Evolutionary conservation across 2,329 filamentous ascomycete species (phyloP), one percentile per base, ranked within the genome.

Genomic region (Cercospora sp.): DNA sequence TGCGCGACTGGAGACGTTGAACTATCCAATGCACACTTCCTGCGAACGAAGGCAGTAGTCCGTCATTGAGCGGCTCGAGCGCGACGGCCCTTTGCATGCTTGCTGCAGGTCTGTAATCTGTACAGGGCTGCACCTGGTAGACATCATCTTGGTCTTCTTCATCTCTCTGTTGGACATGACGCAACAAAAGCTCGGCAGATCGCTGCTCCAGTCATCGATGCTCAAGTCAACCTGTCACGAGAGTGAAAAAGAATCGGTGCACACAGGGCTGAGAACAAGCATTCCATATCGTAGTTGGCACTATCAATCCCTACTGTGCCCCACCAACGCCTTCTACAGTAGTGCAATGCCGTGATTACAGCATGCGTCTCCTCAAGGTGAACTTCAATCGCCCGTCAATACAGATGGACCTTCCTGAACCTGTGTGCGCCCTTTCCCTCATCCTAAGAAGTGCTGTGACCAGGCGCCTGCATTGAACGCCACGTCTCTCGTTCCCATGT

Each of bases 61-160:
- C 55, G 26, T n/a, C 12, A 5, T 58, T 28, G 28, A 32, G 55
- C 30, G 55, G 55, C 55, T 58, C 55, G 24, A 58, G 55, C 55
- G 55, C 55, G 26, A 58, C 55, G 55, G 55, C 55, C 55, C 55
- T 32, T 58, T 58, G 49, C 49, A 53, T 53, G 49, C 49, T 28
- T 53, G 49, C 49, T 53, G 49, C 49, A 53, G 45, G 45, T 49
- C 45, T 49, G 45, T 12, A 49, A 49, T 49, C 16, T 32, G 13
- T 57, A 57, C 53, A 57, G 55, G 55, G 55, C 55, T 58, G 55
- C 55, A 32, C 55, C 55, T 58, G 8, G 55, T 12, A 24, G 21
- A 53, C 49, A 53, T 53, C 49, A 26, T 53, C 49, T 53, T 53
- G 24, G 18, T 28, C 49, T 24, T 53, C 49, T 53, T 53, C 21